Conservation (phyloP, 805 yeast genomes). For the Candida caryicola region DNA sequence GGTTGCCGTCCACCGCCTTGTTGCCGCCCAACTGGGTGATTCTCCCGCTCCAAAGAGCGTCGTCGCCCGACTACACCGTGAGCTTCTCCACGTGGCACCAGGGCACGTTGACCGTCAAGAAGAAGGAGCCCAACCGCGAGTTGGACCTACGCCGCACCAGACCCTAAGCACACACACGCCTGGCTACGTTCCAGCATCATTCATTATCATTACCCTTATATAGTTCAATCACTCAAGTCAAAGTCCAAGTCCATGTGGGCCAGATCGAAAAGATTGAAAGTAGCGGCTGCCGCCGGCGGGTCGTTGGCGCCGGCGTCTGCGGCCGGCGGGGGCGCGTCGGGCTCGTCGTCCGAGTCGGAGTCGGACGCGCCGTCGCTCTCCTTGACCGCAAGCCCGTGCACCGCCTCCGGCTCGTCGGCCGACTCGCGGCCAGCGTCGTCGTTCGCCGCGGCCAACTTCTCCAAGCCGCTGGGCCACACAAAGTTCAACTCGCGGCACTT, state of each 20-base stretch:
- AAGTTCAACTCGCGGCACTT: slow-evolving; percentile 25
- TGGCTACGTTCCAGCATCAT: no score
- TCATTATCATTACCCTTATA: no score
- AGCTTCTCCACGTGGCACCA: slow-evolving; percentile 15
- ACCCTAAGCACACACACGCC: no score
- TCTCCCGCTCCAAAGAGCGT: slow-evolving; percentile 19
- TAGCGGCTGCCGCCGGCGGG: no score
- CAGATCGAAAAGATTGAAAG: not conserved
- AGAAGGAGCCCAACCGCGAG: slow-evolving; percentile 9
- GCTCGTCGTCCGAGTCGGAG: no score
- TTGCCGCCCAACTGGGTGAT: slow-evolving; percentile 32
- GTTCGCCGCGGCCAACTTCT: not conserved
- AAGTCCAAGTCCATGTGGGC: slow-evolving; percentile 22
- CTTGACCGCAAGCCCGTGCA: not conserved
- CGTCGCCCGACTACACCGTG: slow-evolving; percentile 10
- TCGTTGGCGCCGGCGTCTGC: no score
- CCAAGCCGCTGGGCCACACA: slow-evolving; percentile 17
- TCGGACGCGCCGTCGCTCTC: no score
- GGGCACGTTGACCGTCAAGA: slow-evolving; percentile 15
- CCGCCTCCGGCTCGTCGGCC: no score
- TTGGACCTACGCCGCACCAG: slow-evolving; percentile 9
- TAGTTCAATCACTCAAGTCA: slow-evolving; percentile 20
- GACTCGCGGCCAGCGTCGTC: no score
- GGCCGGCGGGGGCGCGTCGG: no score
- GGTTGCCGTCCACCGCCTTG: slow-evolving; percentile 23